phyloP scores from a whole-genome alignment of 2,329 filamentous ascomycete genomes.

The Thielaviopsis populi region DNA sequence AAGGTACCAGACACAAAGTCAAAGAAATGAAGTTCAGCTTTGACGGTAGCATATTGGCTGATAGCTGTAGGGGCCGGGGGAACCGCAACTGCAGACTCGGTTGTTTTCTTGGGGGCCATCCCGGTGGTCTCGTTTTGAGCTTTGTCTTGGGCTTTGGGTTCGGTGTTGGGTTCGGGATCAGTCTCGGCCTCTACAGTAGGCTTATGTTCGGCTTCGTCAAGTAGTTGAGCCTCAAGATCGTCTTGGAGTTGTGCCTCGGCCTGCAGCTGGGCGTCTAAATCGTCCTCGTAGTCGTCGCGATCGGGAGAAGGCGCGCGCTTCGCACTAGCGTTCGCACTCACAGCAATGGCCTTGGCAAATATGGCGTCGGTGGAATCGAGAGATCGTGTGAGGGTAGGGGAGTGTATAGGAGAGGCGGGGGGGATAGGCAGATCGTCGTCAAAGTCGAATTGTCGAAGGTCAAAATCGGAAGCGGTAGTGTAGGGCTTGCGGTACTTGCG shows the following conservation, averaged over 20 bases:
- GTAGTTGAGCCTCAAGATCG: slow-evolving; percentile 3
- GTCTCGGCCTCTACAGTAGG: slow-evolving; percentile 36
- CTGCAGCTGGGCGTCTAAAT: slow-evolving; percentile 11
- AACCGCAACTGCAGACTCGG: slow-evolving; percentile 1
- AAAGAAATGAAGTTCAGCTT: slow-evolving; percentile 81
- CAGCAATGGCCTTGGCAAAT: slow-evolving; percentile 32
- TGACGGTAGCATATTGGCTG: slow-evolving; percentile 60
- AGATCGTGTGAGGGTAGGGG: slow-evolving; percentile 39
- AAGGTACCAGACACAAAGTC: slow-evolving; percentile 82
- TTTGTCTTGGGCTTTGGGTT: background rate
- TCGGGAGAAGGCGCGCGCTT: slow-evolving; percentile 26
- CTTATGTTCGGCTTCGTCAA: slow-evolving; percentile 20
- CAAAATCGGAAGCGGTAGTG: slow-evolving; percentile 63
- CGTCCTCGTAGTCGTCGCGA: slow-evolving; percentile 9
- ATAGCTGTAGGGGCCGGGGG: slow-evolving; percentile 27
- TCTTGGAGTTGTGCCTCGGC: slow-evolving; percentile 13
- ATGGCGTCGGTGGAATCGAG: slow-evolving; percentile 45
- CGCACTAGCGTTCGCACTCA: slow-evolving; percentile 32
- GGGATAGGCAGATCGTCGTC: slow-evolving; percentile 47
- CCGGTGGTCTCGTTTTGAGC: background rate
- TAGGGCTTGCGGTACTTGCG: slow-evolving; percentile 74
- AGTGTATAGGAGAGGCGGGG: slow-evolving; percentile 46
- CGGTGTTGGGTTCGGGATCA: background rate
- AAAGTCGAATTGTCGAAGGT: slow-evolving; percentile 74
- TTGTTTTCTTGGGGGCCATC: background rate